Percentiles rank a stretch among this genome's conserved stretches.
Evolutionary conservation across 768 basidiomycete species (phyloP).

Genomic region (Trametes gibbosa): DNA sequence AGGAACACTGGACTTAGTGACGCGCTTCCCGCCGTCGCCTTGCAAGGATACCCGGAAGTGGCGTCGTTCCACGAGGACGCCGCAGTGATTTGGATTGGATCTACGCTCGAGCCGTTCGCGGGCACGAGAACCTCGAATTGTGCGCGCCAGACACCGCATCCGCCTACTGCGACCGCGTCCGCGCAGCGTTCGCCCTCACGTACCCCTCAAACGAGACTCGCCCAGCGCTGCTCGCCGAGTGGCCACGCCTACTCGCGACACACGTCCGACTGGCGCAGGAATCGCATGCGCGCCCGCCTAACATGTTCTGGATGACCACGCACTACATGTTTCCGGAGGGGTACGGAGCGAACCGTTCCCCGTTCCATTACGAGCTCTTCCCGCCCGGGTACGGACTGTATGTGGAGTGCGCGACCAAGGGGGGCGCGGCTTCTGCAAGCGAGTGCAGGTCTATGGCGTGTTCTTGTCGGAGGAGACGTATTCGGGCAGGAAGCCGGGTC

Average conservation of each 20-base stretch:
- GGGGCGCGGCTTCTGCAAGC: no score
- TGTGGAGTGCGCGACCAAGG: neutral
- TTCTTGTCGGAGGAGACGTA: neutral
- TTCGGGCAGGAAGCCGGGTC: neutral
- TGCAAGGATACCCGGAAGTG: neutral
- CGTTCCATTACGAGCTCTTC: constrained; percentile 2
- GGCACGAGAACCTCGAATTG: constrained; percentile 41
- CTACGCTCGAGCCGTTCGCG: constrained; percentile 25
- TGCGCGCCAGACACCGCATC: constrained; percentile 31
- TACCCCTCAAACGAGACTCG: neutral
- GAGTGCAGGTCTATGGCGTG: neutral
- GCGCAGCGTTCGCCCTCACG: constrained; percentile 31
- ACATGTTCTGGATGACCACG: neutral
- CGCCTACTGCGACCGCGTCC: constrained; percentile 24
- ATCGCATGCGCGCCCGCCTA: no score
- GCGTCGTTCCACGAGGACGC: neutral
- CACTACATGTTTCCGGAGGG: constrained; percentile 2
- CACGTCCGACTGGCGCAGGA: neutral
- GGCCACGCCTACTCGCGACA: constrained; percentile 27
- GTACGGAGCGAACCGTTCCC: neutral
- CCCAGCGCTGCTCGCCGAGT: constrained; percentile 25
- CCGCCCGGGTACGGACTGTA: neutral
- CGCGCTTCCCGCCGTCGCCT: neutral
- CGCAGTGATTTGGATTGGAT: neutral
- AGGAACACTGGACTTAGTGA: no score